Evolutionary conservation across 768 basidiomycete genomes (phyloP).

Genomic region (Fomitopsis serialis): DNA sequence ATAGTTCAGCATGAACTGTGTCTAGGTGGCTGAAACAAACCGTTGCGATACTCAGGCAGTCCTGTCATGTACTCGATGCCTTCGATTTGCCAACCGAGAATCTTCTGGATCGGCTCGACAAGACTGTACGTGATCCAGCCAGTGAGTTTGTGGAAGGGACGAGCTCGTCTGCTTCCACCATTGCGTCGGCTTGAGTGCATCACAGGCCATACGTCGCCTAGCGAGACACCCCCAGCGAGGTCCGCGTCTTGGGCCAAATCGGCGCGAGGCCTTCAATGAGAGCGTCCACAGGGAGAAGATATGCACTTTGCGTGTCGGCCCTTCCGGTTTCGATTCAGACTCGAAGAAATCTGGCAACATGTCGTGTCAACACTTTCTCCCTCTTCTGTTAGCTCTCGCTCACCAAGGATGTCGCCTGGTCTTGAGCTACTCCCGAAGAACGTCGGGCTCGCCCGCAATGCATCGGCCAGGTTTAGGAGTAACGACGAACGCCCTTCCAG

Average conservation of each 20-base stretch:
- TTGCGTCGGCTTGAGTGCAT: conserved; percentile 33
- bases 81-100: conserved; percentile 77
- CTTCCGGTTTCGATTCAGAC: conserved; percentile 41
- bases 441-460: conserved; percentile 56
- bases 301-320: conserved; percentile 45
- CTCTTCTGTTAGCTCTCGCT: not conserved
- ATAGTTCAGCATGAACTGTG: no score
- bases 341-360: conserved; percentile 59
- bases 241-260: conserved; percentile 84
- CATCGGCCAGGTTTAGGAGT: conserved; percentile 65
- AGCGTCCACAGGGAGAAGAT: conserved; percentile 76
- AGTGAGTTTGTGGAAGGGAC: conserved; percentile 97
- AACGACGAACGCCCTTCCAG: conserved; percentile 81
- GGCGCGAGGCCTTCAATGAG: conserved; percentile 79
- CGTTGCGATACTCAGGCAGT: conserved; percentile 93
- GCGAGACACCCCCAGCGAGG: conserved; percentile 59
- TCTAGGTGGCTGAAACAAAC: conserved; percentile 38
- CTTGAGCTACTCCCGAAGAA: conserved; percentile 73
- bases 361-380: not conserved
- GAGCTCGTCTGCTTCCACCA: conserved; percentile 55
- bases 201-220: conserved; percentile 97
- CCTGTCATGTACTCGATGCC: conserved; percentile 86
- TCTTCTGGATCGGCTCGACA: conserved; percentile 74
- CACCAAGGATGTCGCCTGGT: conserved; percentile 84
- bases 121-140: conserved; percentile 93